Percentiles rank a stretch among this genome's conserved stretches.
Conservation (phyloP, 805 yeast genomes). For the Ogataea corticis region DNA sequence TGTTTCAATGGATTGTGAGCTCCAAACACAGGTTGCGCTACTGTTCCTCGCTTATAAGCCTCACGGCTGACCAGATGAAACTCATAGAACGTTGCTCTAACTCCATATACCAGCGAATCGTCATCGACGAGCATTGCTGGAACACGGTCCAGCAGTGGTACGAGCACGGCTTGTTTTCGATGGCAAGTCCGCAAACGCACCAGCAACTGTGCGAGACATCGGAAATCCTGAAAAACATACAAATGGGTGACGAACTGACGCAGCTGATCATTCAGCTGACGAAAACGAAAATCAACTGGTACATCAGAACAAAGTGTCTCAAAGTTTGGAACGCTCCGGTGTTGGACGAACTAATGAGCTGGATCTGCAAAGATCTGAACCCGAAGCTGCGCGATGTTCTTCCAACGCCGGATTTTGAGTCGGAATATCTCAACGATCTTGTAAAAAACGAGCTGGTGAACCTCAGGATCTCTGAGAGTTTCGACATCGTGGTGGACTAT, state of each 20-base stretch:
- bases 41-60: constrained; percentile 12
- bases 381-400: constrained; percentile 30
- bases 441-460: constrained; percentile 29
- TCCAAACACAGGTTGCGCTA: constrained; percentile 14
- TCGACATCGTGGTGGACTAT: constrained; percentile 52
- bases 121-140: constrained; percentile 10
- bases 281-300: constrained; percentile 36
- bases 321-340: constrained; percentile 42
- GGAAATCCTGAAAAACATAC: constrained; percentile 17
- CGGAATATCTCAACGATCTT: constrained; percentile 20
- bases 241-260: constrained; percentile 26
- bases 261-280: constrained; percentile 39
- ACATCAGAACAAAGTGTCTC: constrained; percentile 34
- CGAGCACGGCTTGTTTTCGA: constrained; percentile 16
- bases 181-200: constrained; percentile 10
- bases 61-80: constrained; percentile 15
- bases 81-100: constrained; percentile 24
- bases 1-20: constrained; percentile 20
- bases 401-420: constrained; percentile 15
- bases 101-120: constrained; percentile 24
- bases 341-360: constrained; percentile 35
- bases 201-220: constrained; percentile 19
- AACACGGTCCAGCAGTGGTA: constrained; percentile 15
- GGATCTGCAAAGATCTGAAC: constrained; percentile 41
- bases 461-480: constrained; percentile 60